Conservation (phyloP, 805 yeast species). For the Vanderwaltozyma verrucispora region DNA sequence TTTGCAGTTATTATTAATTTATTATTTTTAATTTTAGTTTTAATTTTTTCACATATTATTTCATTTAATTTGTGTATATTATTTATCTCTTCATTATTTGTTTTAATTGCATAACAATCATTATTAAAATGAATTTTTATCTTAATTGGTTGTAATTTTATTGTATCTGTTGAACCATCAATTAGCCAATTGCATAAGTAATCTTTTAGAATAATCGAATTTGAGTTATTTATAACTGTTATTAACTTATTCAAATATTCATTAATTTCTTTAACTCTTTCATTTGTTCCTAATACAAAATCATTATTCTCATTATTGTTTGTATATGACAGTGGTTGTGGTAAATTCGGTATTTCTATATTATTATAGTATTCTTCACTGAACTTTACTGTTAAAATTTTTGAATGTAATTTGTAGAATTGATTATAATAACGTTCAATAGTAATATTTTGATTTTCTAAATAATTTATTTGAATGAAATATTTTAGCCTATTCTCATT, state of each 20-base stretch:
- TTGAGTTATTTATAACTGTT: background rate
- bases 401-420: constrained; percentile 15
- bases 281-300: no score
- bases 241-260: constrained; percentile 4
- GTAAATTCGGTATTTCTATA: constrained; percentile 6
- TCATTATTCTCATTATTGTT: background rate
- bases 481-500: constrained; percentile 12
- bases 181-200: constrained; percentile 6
- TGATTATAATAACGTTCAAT: constrained; percentile 14
- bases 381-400: constrained; percentile 3
- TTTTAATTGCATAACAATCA: constrained; percentile 17
- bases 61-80: constrained; percentile 7
- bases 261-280: constrained; percentile 8
- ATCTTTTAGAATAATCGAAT: background rate
- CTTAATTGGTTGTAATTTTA: constrained; percentile 5
- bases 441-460: constrained; percentile 5
- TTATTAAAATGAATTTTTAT: constrained; percentile 13
- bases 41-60: constrained; percentile 2
- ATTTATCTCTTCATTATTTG: constrained; percentile 7
- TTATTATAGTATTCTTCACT: background rate
- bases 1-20: constrained; percentile 5
- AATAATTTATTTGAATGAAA: constrained; percentile 7
- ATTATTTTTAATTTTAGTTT: background rate
- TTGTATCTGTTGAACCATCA: background rate
- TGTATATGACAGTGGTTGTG: constrained; percentile 4